Evolutionary conservation across 192 early-diverging fungal genomes (phyloP), one percentile per base, ranked within the genome.

Genomic region (Coemansia sp.): DNA sequence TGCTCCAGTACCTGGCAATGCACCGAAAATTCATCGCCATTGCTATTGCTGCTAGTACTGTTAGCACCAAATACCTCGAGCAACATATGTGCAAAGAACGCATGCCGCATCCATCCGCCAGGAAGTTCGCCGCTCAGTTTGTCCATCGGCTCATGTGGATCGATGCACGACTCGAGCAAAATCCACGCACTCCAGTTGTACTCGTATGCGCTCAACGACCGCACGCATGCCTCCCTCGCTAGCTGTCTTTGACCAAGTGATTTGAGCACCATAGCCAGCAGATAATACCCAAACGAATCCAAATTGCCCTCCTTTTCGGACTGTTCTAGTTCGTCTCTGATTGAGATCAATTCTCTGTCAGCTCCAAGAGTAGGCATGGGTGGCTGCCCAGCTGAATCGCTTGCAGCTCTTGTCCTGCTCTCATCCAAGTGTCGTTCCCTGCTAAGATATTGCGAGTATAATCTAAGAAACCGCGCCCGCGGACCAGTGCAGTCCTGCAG

Each of bases 141-240:
- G 33, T 73, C 71, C 5, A 62, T 4, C 2, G 69, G 42, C 54
- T 78, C 67, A 17, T 58, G 60, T 7, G 73, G 59, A 45, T 73
- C 64, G 8, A 90, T 55, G 43, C 82, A 80, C 9, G 73, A 57
- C 7, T 71, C 85, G 1, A 97, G 73, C 41, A 89, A 91, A 48
- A 83, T 62, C 96, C 96, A 98, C 19, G 93, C 92, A 48, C 87
- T 90, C 93, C 93, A 97, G 68, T 94, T 93, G 73, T 79, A 93
- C 24, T 86, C 89, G 63, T 85, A 94, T 62, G 62, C 62, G 15
- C 68, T 59, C 1, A 98, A 69, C 10, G 93, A 89, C 50, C 81
- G 60, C 15, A 93, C 23, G 8, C 94, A 72, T 15, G 81, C 66
- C 14, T 67, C 55, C 38, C 74, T 64, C 2, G 91, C 87, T 51